phyloP scores from a whole-genome alignment of 164 flowering plant genomes.

The Dillenia turbinata region DNA sequence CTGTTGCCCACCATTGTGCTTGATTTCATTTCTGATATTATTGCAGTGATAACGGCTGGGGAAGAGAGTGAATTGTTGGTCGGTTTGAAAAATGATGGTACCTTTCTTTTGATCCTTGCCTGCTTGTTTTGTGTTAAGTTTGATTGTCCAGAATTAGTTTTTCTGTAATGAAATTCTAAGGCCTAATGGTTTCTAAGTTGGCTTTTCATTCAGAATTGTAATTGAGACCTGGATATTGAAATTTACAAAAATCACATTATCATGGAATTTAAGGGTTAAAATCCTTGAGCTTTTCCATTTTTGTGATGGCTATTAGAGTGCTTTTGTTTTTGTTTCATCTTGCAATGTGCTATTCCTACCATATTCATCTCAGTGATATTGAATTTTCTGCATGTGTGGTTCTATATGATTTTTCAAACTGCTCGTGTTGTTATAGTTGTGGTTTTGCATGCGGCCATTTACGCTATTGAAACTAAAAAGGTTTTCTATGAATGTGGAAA shows the following conservation, averaged over 20 bases:
- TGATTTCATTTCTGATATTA: constrained; percentile 3
- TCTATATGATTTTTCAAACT: no score
- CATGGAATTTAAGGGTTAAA: no score
- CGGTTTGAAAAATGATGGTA: constrained; percentile 89
- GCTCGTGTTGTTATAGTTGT: no score
- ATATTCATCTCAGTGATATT: not conserved
- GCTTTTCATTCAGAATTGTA: not conserved
- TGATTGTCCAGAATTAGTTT: not conserved
- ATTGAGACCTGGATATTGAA: no score
- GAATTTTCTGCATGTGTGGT: no score
- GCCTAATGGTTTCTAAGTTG: not conserved
- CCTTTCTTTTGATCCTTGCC: not conserved
- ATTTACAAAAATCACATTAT: no score
- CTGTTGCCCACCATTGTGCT: not conserved
- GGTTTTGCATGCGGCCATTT: not conserved
- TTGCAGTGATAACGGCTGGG: constrained; percentile 77
- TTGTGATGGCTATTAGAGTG: no score
- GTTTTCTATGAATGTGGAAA: constrained; percentile 8
- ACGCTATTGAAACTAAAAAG: not conserved
- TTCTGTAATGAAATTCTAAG: no score
- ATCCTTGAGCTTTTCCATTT: no score
- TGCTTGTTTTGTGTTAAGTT: not conserved
- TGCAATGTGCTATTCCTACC: not conserved
- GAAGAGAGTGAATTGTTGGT: constrained; percentile 81
- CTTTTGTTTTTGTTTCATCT: not conserved